Base-by-base conservation (phyloP, 768 basidiomycete genomes). In the Agaricus bisporus region DNA sequence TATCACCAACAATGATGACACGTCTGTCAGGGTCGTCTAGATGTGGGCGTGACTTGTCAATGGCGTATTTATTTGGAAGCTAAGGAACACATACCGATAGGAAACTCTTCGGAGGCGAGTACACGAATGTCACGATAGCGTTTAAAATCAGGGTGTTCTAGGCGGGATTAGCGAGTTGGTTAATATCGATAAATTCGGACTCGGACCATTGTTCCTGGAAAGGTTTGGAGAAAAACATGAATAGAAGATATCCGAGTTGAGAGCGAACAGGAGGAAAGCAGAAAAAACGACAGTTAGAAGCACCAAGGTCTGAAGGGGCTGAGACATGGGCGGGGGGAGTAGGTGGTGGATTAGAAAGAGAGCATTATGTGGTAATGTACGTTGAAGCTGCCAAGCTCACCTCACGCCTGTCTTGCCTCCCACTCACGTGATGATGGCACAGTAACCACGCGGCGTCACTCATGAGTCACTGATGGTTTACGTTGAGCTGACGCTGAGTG, bases 1-100 rank as follows among this genome's bases (percentile, higher is more conserved):
- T 75, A 61, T 98, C 95, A 7, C 94, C 95, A 11, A 97, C 71
- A 56, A 92, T 69, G 41, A 98, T 81, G 25, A 87, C 71, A 14
- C 91, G 81, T 57, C 66, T 73, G 25, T 69, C 61, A 3, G 75
- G 65, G 12, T 79, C 72, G 54, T 77, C 88, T 88, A 46, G 8
- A 15, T 8, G 36, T 3, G 17, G n/a, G 17, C 22, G n/a, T 18
- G 8, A 20, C 11, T 28, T 17, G 28, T 46, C 17, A 37, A 25
- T 6, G 2, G 4, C 22, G 22, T 22, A 22, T 22, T 32, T 22
- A 15, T 9, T 3, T 17, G 20, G 11, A 44, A 39, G 25, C 11
- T 26, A 25, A 14, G 17, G 26, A 17, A 5, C n/a, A 44, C 53
- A 56, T 64, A 86, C 86, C 68, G 57, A 77, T 66, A 29, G 85